A percentile compares a stretch with the other conserved stretches of the same genome.
phyloP scores from a whole-genome alignment of 106 monocot genomes.

The Amphibolis antarctica region DNA sequence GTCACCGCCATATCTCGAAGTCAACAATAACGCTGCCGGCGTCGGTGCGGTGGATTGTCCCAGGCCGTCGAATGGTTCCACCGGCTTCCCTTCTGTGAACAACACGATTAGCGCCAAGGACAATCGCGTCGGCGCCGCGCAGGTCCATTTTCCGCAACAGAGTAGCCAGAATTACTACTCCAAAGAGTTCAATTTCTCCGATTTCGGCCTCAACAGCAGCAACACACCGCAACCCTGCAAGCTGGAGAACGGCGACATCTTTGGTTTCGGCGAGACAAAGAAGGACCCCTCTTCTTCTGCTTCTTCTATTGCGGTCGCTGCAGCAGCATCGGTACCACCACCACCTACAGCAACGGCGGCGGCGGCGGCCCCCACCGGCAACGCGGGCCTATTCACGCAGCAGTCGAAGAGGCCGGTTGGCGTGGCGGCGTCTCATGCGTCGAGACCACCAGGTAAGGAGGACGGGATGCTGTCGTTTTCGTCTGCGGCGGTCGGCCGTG shows the following conservation, averaged over 20 bases:
- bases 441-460: conserved; percentile 1
- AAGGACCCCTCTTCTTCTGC: conserved; percentile 19
- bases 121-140: neutral
- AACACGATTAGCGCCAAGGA: neutral
- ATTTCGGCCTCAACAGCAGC: conserved; percentile 8
- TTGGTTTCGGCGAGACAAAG: conserved; percentile 42
- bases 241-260: conserved; percentile 44
- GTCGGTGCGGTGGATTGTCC: neutral
- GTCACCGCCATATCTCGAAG: neutral
- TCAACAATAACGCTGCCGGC: neutral
- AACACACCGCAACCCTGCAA: conserved; percentile 27
- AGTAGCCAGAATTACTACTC: neutral
- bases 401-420: neutral
- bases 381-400: conserved; percentile 1
- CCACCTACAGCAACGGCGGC: neutral
- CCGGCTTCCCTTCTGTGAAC: neutral
- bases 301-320: neutral
- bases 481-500: conserved; percentile 21
- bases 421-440: neutral
- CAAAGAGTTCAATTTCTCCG: conserved; percentile 16
- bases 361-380: neutral
- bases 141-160: neutral
- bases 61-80: neutral
- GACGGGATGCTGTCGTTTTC: conserved; percentile 56
- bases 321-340: neutral